A percentile compares a stretch with the other conserved stretches of the same genome.
Evolutionary conservation across 345 rosid genomes (phyloP).

Genomic region (Eucalyptus tenuipes): DNA sequence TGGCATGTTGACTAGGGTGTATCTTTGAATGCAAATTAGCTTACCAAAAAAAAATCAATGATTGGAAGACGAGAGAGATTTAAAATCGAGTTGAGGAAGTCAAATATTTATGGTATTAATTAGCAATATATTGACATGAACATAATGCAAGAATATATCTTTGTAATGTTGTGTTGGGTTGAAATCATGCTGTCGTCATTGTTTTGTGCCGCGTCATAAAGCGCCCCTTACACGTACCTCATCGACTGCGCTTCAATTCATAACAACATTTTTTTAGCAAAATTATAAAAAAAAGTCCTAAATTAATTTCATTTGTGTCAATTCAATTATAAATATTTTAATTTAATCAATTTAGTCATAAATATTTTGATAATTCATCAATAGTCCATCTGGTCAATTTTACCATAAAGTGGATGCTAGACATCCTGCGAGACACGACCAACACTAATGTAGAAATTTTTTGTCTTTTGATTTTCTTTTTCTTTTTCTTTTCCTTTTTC

Average conservation of each 20-base stretch:
- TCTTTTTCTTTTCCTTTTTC: too few species aligned
- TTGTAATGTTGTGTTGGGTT: background rate
- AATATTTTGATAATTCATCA: too few species aligned
- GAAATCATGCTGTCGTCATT: background rate
- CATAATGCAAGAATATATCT: background rate
- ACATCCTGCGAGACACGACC: too few species aligned
- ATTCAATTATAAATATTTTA: too few species aligned
- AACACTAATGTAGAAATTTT: too few species aligned
- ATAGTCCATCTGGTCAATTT: background rate
- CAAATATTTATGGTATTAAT: background rate
- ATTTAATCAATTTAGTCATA: too few species aligned
- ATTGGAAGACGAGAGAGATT: background rate
- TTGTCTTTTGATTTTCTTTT: too few species aligned
- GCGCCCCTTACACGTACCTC: background rate
- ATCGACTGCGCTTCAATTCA: background rate
- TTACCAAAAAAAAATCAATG: background rate
- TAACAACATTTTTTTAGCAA: background rate
- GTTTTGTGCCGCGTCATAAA: background rate
- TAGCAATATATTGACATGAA: background rate
- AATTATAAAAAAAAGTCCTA: too few species aligned
- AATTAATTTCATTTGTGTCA: background rate
- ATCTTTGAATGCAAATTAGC: background rate
- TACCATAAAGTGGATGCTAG: too few species aligned
- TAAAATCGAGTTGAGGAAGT: background rate
- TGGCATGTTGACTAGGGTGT: background rate